Conservation (phyloP, 768 basidiomycete genomes). For the Macrolepiota albuminosa region DNA sequence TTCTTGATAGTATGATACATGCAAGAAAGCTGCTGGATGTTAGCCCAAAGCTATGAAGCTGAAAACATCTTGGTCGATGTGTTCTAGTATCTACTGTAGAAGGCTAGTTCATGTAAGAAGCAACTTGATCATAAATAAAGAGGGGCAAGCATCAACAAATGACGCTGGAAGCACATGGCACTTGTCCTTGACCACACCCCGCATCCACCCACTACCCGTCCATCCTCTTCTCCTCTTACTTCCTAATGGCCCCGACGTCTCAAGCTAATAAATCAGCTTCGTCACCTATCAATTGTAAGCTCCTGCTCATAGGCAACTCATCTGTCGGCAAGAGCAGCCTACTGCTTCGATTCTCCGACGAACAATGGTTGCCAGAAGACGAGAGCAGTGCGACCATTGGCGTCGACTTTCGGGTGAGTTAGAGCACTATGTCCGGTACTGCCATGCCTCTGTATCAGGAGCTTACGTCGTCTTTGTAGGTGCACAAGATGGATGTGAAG, state of each 20-base stretch:
- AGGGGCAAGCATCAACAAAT: conserved; percentile 7
- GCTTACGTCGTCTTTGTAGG: conserved; percentile 35
- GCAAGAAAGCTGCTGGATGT: neutral
- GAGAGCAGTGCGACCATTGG: conserved; percentile 84
- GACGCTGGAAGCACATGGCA: conserved; percentile 1
- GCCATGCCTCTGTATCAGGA: neutral
- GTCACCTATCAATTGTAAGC: conserved; percentile 70
- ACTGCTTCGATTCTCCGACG: conserved; percentile 91
- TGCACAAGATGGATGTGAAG: conserved; percentile 84
- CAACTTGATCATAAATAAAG: neutral
- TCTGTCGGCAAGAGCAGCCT: conserved; percentile 93
- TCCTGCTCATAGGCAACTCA: conserved; percentile 82
- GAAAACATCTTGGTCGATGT: neutral
- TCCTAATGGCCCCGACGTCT: conserved; percentile 28
- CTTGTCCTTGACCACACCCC: neutral
- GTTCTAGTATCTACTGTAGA: neutral
- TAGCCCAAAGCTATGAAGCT: neutral
- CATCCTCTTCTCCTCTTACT: neutral
- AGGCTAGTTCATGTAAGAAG: neutral
- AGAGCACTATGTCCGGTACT: neutral
- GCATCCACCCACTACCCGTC: neutral
- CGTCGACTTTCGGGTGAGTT: conserved; percentile 76
- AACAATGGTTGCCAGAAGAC: conserved; percentile 91
- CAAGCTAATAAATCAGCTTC: conserved; percentile 21
- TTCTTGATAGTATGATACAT: neutral